Evolutionary conservation across 2,329 filamentous ascomycete genomes (phyloP).

Genomic region (Cladosporium sp.): DNA sequence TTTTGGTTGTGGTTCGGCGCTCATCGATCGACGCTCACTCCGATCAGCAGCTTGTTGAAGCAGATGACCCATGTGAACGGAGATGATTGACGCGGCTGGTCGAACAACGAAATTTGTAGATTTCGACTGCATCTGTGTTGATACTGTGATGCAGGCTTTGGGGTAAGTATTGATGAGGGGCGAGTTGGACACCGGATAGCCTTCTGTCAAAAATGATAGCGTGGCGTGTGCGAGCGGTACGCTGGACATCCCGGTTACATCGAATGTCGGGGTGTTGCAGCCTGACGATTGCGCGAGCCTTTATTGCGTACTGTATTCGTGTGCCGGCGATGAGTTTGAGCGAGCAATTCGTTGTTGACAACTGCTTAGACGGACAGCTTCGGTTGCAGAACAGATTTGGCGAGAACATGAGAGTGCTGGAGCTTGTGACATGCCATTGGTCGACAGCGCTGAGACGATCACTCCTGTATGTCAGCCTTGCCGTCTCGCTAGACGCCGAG

Average conservation of each 20-base stretch:
- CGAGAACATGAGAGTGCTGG: constrained; percentile 24
- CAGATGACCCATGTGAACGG: constrained; percentile 34
- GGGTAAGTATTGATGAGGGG: constrained; percentile 38
- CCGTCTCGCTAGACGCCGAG: constrained; percentile 52
- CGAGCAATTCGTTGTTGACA: neutral
- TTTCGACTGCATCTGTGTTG: constrained; percentile 11
- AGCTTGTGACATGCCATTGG: constrained; percentile 26
- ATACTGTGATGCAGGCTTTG: constrained; percentile 25
- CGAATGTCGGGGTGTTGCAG: constrained; percentile 8
- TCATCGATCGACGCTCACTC: constrained; percentile 52
- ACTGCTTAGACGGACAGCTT: constrained; percentile 7
- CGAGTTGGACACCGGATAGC: constrained; percentile 45
- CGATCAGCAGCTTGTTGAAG: constrained; percentile 33
- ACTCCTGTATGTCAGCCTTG: constrained; percentile 41
- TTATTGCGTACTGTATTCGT: constrained; percentile 23
- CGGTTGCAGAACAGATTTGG: constrained; percentile 14
- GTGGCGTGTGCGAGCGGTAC: constrained; percentile 45
- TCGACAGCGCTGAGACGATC: constrained; percentile 29
- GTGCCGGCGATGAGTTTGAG: constrained; percentile 7
- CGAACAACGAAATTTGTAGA: constrained; percentile 40
- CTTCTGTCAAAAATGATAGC: constrained; percentile 32
- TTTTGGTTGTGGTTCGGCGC: constrained; percentile 47
- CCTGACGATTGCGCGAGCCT: constrained; percentile 10
- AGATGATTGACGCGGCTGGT: constrained; percentile 66
- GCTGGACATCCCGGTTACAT: constrained; percentile 44